Conservation (phyloP, 1,284 basidiomycete species). For the Coniferiporia weirii region DNA sequence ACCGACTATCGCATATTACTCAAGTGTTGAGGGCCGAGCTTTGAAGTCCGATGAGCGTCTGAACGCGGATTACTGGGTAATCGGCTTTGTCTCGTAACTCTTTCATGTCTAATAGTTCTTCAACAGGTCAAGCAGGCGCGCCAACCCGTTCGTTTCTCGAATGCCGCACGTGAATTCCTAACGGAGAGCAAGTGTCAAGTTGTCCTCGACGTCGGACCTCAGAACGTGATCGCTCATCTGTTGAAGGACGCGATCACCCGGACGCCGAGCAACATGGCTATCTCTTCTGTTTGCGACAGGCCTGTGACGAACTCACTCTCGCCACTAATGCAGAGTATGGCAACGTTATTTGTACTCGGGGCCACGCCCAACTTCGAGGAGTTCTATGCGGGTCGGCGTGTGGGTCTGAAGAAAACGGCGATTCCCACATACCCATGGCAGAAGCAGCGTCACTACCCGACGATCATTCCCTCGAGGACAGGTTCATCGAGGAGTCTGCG, state of each 20-base stretch:
- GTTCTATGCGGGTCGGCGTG: constrained; percentile 24
- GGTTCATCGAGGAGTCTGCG: not conserved
- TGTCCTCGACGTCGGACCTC: constrained; percentile 33
- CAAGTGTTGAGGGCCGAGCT: constrained; percentile 27
- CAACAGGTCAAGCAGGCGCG: constrained; percentile 30
- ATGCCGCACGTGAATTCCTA: constrained; percentile 24
- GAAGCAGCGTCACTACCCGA: constrained; percentile 31
- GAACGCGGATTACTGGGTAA: constrained; percentile 31
- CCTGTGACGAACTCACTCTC: constrained; percentile 29
- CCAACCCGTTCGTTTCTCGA: constrained; percentile 29
- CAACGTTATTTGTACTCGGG: constrained; percentile 27
- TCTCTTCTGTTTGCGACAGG: constrained; percentile 27
- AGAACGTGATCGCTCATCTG: constrained; percentile 30
- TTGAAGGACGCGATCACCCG: constrained; percentile 26
- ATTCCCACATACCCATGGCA: constrained; percentile 35
- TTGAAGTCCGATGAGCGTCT: constrained; percentile 21
- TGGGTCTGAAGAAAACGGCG: constrained; percentile 24
- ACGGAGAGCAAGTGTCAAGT: constrained; percentile 22
- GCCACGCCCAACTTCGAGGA: constrained; percentile 26
- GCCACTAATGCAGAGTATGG: constrained; percentile 28
- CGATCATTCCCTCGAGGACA: constrained; percentile 25
- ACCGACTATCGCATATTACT: constrained; percentile 28
- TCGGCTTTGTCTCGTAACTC: not conserved
- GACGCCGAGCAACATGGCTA: constrained; percentile 20
- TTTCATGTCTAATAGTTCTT: not conserved